A percentile compares a stretch with the other conserved stretches of the same genome.
Conservation (phyloP, 805 yeast genomes). For the Ogataea pignaliae region DNA sequence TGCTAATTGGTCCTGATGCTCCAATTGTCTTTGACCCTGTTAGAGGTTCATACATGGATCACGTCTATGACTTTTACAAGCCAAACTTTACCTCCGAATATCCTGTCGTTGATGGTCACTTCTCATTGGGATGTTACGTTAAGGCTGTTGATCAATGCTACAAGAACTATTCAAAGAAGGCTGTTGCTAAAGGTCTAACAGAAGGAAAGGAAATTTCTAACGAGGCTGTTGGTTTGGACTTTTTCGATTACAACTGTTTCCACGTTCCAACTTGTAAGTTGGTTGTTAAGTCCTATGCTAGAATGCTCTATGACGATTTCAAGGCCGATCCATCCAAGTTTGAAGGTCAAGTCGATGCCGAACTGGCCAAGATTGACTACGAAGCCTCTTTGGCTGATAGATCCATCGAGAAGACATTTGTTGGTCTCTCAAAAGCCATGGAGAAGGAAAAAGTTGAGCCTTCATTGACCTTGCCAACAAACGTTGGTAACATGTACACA, state of each 20-base stretch:
- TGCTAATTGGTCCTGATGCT: constrained; percentile 95
- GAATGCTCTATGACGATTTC: constrained; percentile 87
- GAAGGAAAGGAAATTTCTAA: constrained; percentile 39
- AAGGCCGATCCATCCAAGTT: constrained; percentile 60
- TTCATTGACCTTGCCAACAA: constrained; percentile 83
- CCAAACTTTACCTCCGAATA: constrained; percentile 95
- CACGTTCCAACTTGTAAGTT: constrained; percentile 98
- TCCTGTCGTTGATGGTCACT: constrained; percentile 97
- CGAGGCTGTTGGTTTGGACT: constrained; percentile 60
- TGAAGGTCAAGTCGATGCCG: constrained; percentile 47
- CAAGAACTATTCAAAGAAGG: constrained; percentile 74
- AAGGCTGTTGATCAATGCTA: constrained; percentile 89
- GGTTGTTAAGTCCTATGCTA: constrained; percentile 88
- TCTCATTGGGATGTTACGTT: constrained; percentile 88
- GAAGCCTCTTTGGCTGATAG: constrained; percentile 78
- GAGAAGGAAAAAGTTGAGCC: constrained; percentile 70
- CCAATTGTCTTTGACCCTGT: constrained; percentile 87
- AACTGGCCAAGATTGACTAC: constrained; percentile 54
- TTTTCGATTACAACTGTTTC: constrained; percentile 91
- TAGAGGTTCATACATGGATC: constrained; percentile 93
- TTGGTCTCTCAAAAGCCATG: constrained; percentile 67
- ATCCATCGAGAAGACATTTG: constrained; percentile 77
- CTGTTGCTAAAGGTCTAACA: constrained; percentile 46
- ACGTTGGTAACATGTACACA: constrained; percentile 97
- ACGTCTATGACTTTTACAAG: constrained; percentile 97